These are phyloP conservation scores for Brassica hybrid DNA, from an alignment of 441 rosid species.

Conservation along the genomic window DNA sequence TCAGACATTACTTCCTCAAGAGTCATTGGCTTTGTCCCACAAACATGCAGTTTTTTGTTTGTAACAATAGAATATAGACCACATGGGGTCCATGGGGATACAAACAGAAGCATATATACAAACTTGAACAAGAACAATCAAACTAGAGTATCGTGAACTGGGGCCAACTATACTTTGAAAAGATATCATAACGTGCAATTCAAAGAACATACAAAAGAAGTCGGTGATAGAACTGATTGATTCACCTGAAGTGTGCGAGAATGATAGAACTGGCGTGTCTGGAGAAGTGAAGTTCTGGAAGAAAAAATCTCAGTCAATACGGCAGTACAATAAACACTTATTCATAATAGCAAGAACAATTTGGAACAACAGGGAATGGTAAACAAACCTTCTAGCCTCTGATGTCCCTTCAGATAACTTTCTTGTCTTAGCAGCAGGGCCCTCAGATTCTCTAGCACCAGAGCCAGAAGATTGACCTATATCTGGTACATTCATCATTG, in stretches of 20 bases:
- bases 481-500: slow-evolving; percentile 49
- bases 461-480: slow-evolving; percentile 69
- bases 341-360: slow-evolving; percentile 2
- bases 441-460: slow-evolving; percentile 56
- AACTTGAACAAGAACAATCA: background rate
- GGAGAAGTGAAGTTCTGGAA: background rate
- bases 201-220: slow-evolving; percentile 9
- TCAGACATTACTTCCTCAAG: background rate
- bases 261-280: background rate
- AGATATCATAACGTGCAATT: background rate
- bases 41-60: background rate
- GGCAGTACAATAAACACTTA: slow-evolving; percentile 3
- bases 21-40: background rate
- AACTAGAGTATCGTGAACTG: background rate
- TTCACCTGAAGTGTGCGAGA: background rate
- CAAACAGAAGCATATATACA: too few species aligned
- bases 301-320: slow-evolving; percentile 1
- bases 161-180: slow-evolving; percentile 6
- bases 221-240: slow-evolving; percentile 1
- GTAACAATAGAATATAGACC: too few species aligned
- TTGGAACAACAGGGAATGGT: background rate
- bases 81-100: too few species aligned
- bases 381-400: slow-evolving; percentile 80
- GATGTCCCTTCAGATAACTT: slow-evolving; percentile 78
- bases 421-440: slow-evolving; percentile 71